Evolutionary conservation across 257 asterid genomes (phyloP).

Genomic region (Forsythia viridissima): DNA sequence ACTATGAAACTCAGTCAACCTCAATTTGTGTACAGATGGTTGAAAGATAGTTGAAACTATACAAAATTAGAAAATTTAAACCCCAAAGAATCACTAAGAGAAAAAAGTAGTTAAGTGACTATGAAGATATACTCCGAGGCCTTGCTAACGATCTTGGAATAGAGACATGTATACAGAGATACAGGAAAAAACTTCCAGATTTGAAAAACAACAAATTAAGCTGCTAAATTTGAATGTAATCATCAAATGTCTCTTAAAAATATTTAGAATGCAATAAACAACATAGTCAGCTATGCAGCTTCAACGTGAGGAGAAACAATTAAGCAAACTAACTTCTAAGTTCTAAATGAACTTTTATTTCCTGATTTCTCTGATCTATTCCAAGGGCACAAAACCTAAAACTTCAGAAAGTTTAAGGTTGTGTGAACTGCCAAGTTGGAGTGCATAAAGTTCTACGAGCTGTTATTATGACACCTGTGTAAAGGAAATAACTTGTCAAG

Average conservation of each 20-base stretch:
- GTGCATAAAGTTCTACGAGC: background rate
- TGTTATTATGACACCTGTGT: background rate
- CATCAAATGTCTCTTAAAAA: background rate
- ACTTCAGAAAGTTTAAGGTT: background rate
- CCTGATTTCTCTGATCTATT: background rate
- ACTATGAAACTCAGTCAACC: background rate
- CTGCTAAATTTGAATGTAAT: background rate
- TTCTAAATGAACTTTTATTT: background rate
- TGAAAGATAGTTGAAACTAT: background rate
- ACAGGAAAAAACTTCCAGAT: background rate
- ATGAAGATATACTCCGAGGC: background rate
- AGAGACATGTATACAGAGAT: background rate
- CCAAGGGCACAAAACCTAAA: background rate
- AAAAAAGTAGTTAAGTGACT: slow-evolving; percentile 16
- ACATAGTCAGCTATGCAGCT: slow-evolving; percentile 4
- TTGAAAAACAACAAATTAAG: background rate
- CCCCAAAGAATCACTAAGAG: slow-evolving; percentile 7
- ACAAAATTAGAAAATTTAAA: background rate
- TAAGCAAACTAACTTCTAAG: background rate
- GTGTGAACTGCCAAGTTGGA: background rate
- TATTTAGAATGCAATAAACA: background rate
- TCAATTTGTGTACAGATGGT: background rate
- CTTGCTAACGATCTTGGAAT: background rate
- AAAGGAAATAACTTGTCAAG: too few relatives aligned
- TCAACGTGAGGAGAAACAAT: background rate